These are phyloP conservation scores for Kewa caespitosa DNA, from an alignment of 179 eudicot species.

Conservation along the genomic window DNA sequence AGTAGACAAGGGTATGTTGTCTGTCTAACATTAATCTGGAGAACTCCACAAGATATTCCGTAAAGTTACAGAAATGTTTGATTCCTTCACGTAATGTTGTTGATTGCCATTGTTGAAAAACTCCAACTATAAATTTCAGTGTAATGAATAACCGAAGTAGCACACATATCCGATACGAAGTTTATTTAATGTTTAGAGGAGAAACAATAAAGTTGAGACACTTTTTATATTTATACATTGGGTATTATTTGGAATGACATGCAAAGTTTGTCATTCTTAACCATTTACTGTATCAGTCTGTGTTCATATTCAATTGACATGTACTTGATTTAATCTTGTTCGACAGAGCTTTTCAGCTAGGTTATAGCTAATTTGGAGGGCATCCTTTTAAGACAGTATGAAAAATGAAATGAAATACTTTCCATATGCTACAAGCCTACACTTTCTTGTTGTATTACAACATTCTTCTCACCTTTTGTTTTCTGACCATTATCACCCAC, in stretches of 20 bases:
- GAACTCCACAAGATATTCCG: no score
- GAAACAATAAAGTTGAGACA: background rate
- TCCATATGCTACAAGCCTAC: no score
- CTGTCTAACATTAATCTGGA: no score
- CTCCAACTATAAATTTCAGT: background rate
- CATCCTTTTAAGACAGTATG: no score
- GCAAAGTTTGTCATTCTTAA: background rate
- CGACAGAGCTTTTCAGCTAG: background rate
- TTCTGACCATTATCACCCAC: background rate
- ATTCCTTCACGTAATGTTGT: background rate
- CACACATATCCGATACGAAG: background rate
- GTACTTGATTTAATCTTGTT: background rate
- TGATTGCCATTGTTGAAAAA: background rate
- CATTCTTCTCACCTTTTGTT: no score
- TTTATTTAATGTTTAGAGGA: background rate
- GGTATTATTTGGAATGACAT: background rate
- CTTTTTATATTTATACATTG: background rate
- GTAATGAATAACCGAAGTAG: background rate
- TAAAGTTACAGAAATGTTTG: background rate
- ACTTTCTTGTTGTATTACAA: no score
- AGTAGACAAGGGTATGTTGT: conserved; percentile 60
- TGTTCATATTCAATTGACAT: background rate
- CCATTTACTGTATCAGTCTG: background rate
- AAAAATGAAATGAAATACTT: no score
- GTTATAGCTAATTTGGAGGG: no score